These are phyloP conservation scores for Nakazawaea ishiwadae DNA, from an alignment of 805 yeast genomes.

Conservation along the genomic window DNA sequence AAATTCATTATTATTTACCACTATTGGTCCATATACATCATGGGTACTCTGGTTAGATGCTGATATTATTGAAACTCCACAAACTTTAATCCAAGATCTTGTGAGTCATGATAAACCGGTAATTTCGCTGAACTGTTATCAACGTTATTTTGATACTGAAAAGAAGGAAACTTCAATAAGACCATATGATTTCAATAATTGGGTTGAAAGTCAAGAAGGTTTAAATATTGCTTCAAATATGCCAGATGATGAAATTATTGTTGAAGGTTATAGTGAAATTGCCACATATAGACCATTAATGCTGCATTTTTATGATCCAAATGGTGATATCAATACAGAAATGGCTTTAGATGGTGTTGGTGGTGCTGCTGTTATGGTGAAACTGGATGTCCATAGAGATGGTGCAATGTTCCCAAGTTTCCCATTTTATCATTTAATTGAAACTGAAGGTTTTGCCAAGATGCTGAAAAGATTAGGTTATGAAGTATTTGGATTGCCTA, in stretches of 20 bases:
- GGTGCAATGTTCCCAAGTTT: conserved; percentile 99
- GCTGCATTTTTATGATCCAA: conserved; percentile 78
- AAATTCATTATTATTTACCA: conserved; percentile 84
- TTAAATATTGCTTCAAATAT: conserved; percentile 64
- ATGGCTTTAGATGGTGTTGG: conserved; percentile 96
- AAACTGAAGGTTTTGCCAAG: conserved; percentile 97
- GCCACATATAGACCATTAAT: conserved; percentile 93
- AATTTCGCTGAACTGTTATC: conserved; percentile 89
- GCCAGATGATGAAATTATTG: conserved; percentile 85
- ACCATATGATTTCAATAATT: conserved; percentile 94
- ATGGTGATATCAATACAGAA: conserved; percentile 58
- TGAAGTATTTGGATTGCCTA: conserved; percentile 88
- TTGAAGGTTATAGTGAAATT: conserved; percentile 91
- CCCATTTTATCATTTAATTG: conserved; percentile 94
- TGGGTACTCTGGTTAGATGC: conserved; percentile 98
- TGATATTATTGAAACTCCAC: conserved; percentile 87
- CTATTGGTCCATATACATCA: conserved; percentile 82
- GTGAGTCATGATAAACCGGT: conserved; percentile 82
- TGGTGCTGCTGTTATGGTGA: conserved; percentile 93
- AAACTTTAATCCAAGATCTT: conserved; percentile 80
- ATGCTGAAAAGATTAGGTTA: conserved; percentile 96
- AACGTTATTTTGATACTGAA: conserved; percentile 61
- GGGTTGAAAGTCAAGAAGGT: conserved; percentile 87
- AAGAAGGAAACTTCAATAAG: conserved; percentile 56
- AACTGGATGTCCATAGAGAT: conserved; percentile 97